Percentiles rank a stretch among this genome's conserved stretches.
These are phyloP conservation scores for Crucibulum laeve DNA, from an alignment of 768 basidiomycete species.

Conservation along the genomic window DNA sequence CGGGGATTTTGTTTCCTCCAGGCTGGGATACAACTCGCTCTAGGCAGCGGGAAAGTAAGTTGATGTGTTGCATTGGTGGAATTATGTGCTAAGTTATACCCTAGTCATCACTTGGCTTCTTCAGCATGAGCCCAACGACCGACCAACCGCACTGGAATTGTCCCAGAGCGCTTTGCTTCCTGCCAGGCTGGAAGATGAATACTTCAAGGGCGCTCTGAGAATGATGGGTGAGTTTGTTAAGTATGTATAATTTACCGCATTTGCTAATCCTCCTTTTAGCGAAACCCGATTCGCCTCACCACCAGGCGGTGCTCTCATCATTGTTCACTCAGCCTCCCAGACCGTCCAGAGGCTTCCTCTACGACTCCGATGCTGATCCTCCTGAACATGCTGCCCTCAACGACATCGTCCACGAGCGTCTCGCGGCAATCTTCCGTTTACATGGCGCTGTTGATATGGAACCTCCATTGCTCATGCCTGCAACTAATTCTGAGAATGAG, in stretches of 20 bases:
- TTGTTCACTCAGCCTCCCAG: conserved; percentile 74
- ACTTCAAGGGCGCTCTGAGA: conserved; percentile 73
- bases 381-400: conserved; percentile 71
- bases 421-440: conserved; percentile 75
- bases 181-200: conserved; percentile 74
- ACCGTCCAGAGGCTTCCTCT: conserved; percentile 63
- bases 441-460: conserved; percentile 90
- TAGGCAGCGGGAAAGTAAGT: conserved; percentile 68
- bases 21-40: conserved; percentile 62
- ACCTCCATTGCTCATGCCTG: conserved; percentile 79
- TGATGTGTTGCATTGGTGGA: background rate
- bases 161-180: conserved; percentile 78
- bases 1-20: conserved; percentile 70
- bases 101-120: conserved; percentile 78
- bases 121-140: conserved; percentile 71
- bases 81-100: conserved; percentile 2
- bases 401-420: conserved; percentile 70
- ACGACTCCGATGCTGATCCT: conserved; percentile 65
- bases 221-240: conserved; percentile 57
- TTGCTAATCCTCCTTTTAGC: conserved; percentile 31
- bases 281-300: conserved; percentile 77
- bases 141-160: conserved; percentile 81
- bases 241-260: background rate
- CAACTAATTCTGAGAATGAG: conserved; percentile 58
- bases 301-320: conserved; percentile 71